A percentile compares a stretch with the other conserved stretches of the same genome.
Conservation (phyloP, 2,329 filamentous ascomycete species). For the Talaromyces albobiverticillius region DNA sequence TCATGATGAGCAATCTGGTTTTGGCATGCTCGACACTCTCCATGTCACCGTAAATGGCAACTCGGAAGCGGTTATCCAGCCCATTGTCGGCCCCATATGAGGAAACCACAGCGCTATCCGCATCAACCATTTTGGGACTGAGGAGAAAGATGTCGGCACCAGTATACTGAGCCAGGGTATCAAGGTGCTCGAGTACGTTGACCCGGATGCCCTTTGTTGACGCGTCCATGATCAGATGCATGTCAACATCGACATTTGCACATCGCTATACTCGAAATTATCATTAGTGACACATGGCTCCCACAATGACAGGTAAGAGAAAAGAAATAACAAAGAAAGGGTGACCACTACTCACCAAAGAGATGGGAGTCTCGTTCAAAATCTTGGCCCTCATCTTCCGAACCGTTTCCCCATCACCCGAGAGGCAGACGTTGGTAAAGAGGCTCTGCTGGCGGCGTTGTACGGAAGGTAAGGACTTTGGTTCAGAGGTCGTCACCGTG, state of each 20-base stretch:
- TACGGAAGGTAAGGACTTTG: slow-evolving; percentile 59
- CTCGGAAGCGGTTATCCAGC: slow-evolving; percentile 81
- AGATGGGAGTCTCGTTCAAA: slow-evolving; percentile 86
- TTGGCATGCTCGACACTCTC: slow-evolving; percentile 96
- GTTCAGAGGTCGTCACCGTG: slow-evolving; percentile 76
- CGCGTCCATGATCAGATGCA: slow-evolving; percentile 80
- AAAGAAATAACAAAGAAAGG: too few relatives aligned
- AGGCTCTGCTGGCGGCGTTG: slow-evolving; percentile 53
- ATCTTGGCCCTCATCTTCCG: slow-evolving; percentile 87
- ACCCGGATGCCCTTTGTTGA: slow-evolving; percentile 65
- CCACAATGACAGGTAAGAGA: neutral
- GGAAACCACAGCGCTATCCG: slow-evolving; percentile 70
- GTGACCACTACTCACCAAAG: slow-evolving; percentile 72
- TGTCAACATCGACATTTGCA: slow-evolving; percentile 89
- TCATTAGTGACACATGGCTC: neutral
- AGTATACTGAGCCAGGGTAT: slow-evolving; percentile 81
- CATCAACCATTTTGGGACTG: slow-evolving; percentile 78
- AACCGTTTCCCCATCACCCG: slow-evolving; percentile 81
- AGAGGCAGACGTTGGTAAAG: slow-evolving; percentile 86
- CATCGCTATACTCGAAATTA: slow-evolving; percentile 63
- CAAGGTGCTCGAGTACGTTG: slow-evolving; percentile 77
- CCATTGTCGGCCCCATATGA: slow-evolving; percentile 73
- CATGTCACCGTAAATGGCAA: slow-evolving; percentile 92
- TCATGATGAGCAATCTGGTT: slow-evolving; percentile 92
- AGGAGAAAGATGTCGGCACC: slow-evolving; percentile 96